Percentiles rank a stretch among this genome's conserved stretches.
Conservation (phyloP, 192 early-diverging fungal species). For the Cladochytrium replicatum region DNA sequence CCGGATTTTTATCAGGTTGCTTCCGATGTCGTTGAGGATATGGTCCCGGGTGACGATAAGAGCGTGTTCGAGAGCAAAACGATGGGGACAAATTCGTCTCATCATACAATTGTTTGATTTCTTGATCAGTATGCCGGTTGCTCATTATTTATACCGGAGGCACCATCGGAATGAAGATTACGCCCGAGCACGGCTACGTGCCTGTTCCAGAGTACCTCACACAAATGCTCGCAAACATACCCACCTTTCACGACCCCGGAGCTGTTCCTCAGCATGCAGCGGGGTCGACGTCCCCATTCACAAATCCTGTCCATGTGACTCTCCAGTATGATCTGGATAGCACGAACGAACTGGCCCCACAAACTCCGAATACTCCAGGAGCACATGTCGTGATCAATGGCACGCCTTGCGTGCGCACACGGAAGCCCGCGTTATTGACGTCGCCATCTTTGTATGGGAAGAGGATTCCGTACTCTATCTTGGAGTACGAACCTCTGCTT, state of each 20-base stretch:
- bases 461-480: constrained; percentile 83
- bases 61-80: neutral
- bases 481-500: constrained; percentile 90
- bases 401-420: constrained; percentile 19
- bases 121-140: constrained; percentile 33
- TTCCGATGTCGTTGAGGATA: constrained; percentile 18
- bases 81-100: neutral
- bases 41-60: constrained; percentile 16
- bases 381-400: constrained; percentile 34
- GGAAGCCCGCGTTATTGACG: constrained; percentile 64
- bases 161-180: constrained; percentile 75
- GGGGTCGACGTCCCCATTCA: constrained; percentile 4
- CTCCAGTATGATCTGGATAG: constrained; percentile 12
- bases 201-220: constrained; percentile 68
- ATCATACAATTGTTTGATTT: constrained; percentile 2
- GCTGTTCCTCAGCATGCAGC: constrained; percentile 11
- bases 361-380: neutral
- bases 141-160: constrained; percentile 93
- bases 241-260: constrained; percentile 87
- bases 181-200: constrained; percentile 25
- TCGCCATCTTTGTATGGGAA: constrained; percentile 83
- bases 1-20: too few relatives aligned
- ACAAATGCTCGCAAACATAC: constrained; percentile 56
- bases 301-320: constrained; percentile 31
- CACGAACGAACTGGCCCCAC: neutral